A percentile compares a stretch with the other conserved stretches of the same genome.
Evolutionary conservation across 1,139 yeast genomes (phyloP).

Genomic region (Wickerhamiella pararugosa): DNA sequence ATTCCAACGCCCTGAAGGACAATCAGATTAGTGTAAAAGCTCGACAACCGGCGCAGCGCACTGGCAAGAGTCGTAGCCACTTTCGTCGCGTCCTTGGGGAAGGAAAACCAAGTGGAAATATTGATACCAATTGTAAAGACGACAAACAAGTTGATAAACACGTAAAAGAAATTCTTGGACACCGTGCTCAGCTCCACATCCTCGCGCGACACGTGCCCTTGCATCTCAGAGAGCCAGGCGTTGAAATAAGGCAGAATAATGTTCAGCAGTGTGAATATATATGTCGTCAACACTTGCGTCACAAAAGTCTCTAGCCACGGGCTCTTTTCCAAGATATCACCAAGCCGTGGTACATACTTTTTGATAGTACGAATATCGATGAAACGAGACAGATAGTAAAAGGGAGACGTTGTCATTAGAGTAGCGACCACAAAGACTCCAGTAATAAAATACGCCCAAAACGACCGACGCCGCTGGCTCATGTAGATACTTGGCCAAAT

Average conservation of each 20-base stretch:
- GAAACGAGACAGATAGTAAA: slow-evolving; percentile 56
- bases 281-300: slow-evolving; percentile 67
- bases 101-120: slow-evolving; percentile 40
- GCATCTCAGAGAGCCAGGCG: slow-evolving; percentile 49
- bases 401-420: slow-evolving; percentile 56
- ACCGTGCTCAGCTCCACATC: slow-evolving; percentile 70
- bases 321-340: slow-evolving; percentile 41
- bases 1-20: slow-evolving; percentile 73
- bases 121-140: slow-evolving; percentile 65
- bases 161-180: slow-evolving; percentile 68
- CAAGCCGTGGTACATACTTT: slow-evolving; percentile 60
- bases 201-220: slow-evolving; percentile 66
- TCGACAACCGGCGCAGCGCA: slow-evolving; percentile 51
- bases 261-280: slow-evolving; percentile 60
- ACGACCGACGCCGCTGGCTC: slow-evolving; percentile 39
- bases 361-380: slow-evolving; percentile 53
- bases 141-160: slow-evolving; percentile 69
- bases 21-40: slow-evolving; percentile 71
- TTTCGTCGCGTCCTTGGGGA: slow-evolving; percentile 53
- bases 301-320: slow-evolving; percentile 47
- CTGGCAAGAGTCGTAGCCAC: slow-evolving; percentile 67
- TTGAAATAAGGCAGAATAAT: slow-evolving; percentile 62
- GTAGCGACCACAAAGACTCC: slow-evolving; percentile 48
- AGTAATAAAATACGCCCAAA: slow-evolving; percentile 49
- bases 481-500: slow-evolving; percentile 64